These are phyloP conservation scores for Amanita muscaria DNA, from an alignment of 768 basidiomycete genomes.

Conservation along the genomic window DNA sequence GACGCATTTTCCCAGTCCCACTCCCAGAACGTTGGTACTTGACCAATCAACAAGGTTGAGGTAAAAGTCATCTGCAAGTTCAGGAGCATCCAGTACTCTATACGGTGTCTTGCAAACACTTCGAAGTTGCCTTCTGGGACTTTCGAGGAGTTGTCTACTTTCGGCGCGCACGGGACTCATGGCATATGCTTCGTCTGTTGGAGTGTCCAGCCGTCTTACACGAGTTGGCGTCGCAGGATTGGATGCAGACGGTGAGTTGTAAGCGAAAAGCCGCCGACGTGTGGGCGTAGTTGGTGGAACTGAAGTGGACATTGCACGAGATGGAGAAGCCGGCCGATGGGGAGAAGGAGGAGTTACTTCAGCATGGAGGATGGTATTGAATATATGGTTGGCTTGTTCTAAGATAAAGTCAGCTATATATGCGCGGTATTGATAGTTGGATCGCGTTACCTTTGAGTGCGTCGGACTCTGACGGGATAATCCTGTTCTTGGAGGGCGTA, in stretches of 20 bases:
- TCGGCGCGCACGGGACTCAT: constrained; percentile 83
- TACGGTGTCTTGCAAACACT: constrained; percentile 92
- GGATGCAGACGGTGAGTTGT: constrained; percentile 53
- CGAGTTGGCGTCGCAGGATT: constrained; percentile 50
- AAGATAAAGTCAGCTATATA: constrained; percentile 1
- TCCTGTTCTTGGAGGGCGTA: constrained; percentile 52
- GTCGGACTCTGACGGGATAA: constrained; percentile 63
- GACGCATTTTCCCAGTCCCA: constrained; percentile 85
- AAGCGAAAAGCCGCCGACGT: constrained; percentile 58
- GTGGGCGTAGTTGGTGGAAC: constrained; percentile 41
- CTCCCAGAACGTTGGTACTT: constrained; percentile 88
- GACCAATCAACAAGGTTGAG: constrained; percentile 98
- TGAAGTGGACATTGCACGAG: constrained; percentile 24
- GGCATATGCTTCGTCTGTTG: constrained; percentile 83
- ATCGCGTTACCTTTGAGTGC: constrained; percentile 56
- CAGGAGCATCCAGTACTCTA: constrained; percentile 93
- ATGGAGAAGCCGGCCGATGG: constrained; percentile 52
- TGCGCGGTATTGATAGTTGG: not conserved
- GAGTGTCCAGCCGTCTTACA: constrained; percentile 54
- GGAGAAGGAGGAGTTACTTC: constrained; percentile 72
- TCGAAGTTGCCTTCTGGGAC: constrained; percentile 72
- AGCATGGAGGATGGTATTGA: constrained; percentile 66
- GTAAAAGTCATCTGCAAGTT: constrained; percentile 97
- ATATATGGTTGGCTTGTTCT: constrained; percentile 84
- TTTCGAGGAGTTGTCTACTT: constrained; percentile 74